Evolutionary conservation across 805 yeast species (phyloP), one percentile per base, ranked within the genome.

Genomic region (Saccharomycodes ludwigii): DNA sequence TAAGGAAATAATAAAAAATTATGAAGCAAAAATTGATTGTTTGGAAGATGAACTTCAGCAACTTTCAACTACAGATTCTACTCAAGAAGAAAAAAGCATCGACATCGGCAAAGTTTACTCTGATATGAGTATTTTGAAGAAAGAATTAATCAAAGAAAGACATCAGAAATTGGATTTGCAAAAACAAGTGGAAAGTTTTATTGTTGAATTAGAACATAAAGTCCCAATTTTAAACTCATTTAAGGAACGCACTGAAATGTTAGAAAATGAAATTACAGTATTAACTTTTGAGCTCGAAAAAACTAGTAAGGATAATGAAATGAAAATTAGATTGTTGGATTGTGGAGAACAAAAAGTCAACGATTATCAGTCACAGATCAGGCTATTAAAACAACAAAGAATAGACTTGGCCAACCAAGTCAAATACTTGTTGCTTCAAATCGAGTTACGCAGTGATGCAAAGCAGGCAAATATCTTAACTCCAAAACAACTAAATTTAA

Each of bases 321-420:
- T 55, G 18, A 58, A 63, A 14, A 43, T 40, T 18, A 42, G 35
- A 32, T 40, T 54, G 6, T 40, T 49, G 3, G 30, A 27, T 4
- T 46, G 48, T n/a, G 17, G 44, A 3, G 26, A 39, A 1, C 32
- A 35, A 3, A 52, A 48, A 33, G 23, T 56, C 2, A 40, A 45
- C 15, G 52, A 55, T 23, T 43, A 59, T 44, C 48, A 66, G 52
- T 24, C 39, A 4, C 54, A 56, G 18, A 52, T 59, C 15, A 38
- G 65, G 16, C 40, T 68, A 4, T 50, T 79, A 39, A 63, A 66
- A 27, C 69, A 66, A 35, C 73, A 77, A 40, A 68, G 77, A 26
- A 57, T 65, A 18, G 96, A 88, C 46, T 58, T 88, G 24, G 81
- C 93, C 5, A 72, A 75, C 26, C 97, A 88, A 50, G 68, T 91